phyloP scores from a whole-genome alignment of 2,329 filamentous ascomycete genomes.

The Penicillium sumatraense region DNA sequence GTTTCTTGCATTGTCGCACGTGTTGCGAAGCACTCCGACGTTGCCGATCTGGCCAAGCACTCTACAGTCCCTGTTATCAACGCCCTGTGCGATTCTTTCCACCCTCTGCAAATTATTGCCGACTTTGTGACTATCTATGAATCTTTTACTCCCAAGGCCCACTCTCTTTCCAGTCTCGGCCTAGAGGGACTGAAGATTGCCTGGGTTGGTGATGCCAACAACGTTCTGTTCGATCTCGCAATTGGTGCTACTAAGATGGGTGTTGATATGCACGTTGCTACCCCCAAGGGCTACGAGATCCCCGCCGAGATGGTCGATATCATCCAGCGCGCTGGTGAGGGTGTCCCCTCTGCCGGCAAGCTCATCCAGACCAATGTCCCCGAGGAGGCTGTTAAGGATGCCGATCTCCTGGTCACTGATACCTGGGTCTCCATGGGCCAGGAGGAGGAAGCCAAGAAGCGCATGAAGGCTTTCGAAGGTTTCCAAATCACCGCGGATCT shows the following conservation, averaged over 20 bases:
- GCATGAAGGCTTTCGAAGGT: constrained; percentile 79
- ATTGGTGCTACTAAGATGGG: constrained; percentile 87
- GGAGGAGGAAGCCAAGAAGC: constrained; percentile 78
- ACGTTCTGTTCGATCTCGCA: constrained; percentile 91
- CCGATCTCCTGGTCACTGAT: constrained; percentile 91
- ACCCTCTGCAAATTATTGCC: constrained; percentile 91
- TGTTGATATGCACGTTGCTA: constrained; percentile 83
- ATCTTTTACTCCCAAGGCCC: constrained; percentile 61
- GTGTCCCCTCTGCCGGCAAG: constrained; percentile 64
- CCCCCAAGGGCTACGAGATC: constrained; percentile 82
- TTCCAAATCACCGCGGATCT: constrained; percentile 91
- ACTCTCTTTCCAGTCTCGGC: constrained; percentile 59
- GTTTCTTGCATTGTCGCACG: constrained; percentile 81
- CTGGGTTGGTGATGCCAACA: constrained; percentile 97
- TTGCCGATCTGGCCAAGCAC: constrained; percentile 70
- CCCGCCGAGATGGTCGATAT: constrained; percentile 73
- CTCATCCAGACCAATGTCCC: constrained; percentile 78
- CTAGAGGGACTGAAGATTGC: constrained; percentile 86
- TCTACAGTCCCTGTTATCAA: constrained; percentile 84
- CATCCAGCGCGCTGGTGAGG: constrained; percentile 67
- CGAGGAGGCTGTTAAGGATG: constrained; percentile 81
- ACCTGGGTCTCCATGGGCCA: constrained; percentile 99
- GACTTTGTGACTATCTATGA: constrained; percentile 92
- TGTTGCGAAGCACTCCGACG: constrained; percentile 76
- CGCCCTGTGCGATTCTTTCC: constrained; percentile 85